Evolutionary conservation across 768 basidiomycete genomes (phyloP), one percentile per base, ranked within the genome.

Genomic region (Pulveroboletus sp.): DNA sequence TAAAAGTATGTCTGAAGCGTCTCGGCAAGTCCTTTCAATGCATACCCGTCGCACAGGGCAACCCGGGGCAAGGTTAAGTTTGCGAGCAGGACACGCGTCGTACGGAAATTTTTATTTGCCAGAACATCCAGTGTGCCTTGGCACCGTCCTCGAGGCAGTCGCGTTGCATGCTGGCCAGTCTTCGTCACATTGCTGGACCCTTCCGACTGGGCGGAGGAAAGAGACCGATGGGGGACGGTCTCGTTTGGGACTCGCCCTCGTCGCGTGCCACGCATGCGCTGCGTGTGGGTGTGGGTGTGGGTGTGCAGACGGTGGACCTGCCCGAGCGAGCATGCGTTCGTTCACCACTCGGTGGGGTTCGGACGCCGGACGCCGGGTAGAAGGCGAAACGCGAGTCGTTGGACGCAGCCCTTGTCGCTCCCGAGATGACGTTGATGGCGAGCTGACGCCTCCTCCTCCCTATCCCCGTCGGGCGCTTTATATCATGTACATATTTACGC

Each of bases 131-230:
- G 10, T 45, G 64, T 63, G 56, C 62, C 60, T 61, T 65, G 62
- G 57, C 54, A 52, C 57, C 64, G 54, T 69, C 66, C 66, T 67
- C 68, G 65, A 67, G 66, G 66, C 57, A 58, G 52, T 61, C 61
- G 57, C 63, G 57, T 67, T 69, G 66, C 57, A 58, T 49, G 8
- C n/a, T 17, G 46, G 43, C 51, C 39, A 18, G 51, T 49, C 28
- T 46, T 36, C 33, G 30, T 61, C 61, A 60, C 58, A 46, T 50
- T 63, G 48, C 27, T 45, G 9, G 28, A 39, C 31, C 43, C 41
- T 50, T 43, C 55, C 57, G 30, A 51, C 50, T 45, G 55, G 33
- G 46, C 48, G 56, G 58, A 46, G 44, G 45, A 44, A 21, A 41
- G 61, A 42, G 21, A 33, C 50, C n/a, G 39, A n/a, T 47, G 42